Base-by-base conservation (phyloP, 2,329 filamentous ascomycete species). In the Emergomyces pasteurianus region DNA sequence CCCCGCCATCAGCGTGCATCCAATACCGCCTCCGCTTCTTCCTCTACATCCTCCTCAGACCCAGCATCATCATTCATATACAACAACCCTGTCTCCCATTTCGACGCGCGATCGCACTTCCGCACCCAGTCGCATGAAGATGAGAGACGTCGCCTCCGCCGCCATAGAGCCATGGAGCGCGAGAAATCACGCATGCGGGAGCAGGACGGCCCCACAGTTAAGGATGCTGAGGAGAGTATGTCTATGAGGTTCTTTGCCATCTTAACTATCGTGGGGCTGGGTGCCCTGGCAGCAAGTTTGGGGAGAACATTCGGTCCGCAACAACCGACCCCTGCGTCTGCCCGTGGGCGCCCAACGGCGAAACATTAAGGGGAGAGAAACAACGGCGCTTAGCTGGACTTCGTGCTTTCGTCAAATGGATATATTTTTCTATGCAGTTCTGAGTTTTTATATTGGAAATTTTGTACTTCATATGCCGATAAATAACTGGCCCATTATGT, bases 51-150 rank as follows among this genome's bases (percentile, higher is more conserved):
- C 26, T 53, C 58, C n/a, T 46, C 64, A 43, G 72, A 75, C 64
- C 70, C 72, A 28, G 68, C 66, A n/a, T n/a, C 23, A 5, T 67
- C 69, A 16, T 76, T 76, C 60, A 72, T 76, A 56, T 60, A 71
- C 58, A 65, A 71, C 38, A 76, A 83, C 60, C 79, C 85, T 40
- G 79, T 90, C 38, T 83, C 85, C 65, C 89, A 96, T 75, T 99
- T 96, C 67, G 87, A 97, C 75, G 82, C 83, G 47, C 78, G 76
- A 49, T 80, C 81, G 10, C 92, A 96, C 74, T 84, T 85, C 67
- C 80, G 84, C 63, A 95, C 90, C 62, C 90, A 95, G 65, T 79
- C 81, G 57, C 78, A 81, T 40, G 80, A 88, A 67, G 83, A 89
- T 65, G 73, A 76, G 70, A 70, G 81, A 67, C 71, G 79, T 67